phyloP scores from a whole-genome alignment of 208 protist genomes.

The Zelonia costaricensis region DNA sequence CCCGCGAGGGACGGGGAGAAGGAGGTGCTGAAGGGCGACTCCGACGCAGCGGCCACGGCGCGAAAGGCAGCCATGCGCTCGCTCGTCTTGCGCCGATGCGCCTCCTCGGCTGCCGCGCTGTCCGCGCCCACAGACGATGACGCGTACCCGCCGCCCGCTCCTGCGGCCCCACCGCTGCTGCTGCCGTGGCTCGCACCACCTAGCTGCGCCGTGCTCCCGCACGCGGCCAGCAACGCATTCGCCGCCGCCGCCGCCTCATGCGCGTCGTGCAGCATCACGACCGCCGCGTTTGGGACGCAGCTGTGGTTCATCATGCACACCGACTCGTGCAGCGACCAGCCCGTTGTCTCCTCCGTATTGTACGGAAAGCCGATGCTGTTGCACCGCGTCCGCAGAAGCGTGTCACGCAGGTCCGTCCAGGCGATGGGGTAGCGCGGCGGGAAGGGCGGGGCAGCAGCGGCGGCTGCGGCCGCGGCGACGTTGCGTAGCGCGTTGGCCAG shows the following conservation, averaged over 20 bases:
- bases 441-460: slow-evolving; percentile 7
- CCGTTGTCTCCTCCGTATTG: slow-evolving; percentile 53
- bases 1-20: slow-evolving; percentile 16
- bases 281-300: slow-evolving; percentile 69
- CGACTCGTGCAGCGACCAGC: slow-evolving; percentile 69
- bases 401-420: slow-evolving; percentile 50
- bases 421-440: slow-evolving; percentile 45
- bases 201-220: slow-evolving; percentile 1
- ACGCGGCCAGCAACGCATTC: slow-evolving; percentile 6
- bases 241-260: slow-evolving; percentile 17
- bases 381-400: slow-evolving; percentile 61
- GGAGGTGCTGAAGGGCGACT: slow-evolving; percentile 14
- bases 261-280: slow-evolving; percentile 48
- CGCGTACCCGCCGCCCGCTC: neutral
- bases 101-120: too few species aligned
- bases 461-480: slow-evolving; percentile 13
- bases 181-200: neutral
- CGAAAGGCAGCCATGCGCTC: slow-evolving; percentile 14
- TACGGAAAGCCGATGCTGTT: slow-evolving; percentile 88
- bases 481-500: too few species aligned
- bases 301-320: slow-evolving; percentile 88
- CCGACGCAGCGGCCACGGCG: slow-evolving; percentile 15
- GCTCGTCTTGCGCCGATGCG: neutral
- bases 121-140: too few species aligned
- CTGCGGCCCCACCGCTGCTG: neutral